Evolutionary conservation across 2,329 filamentous ascomycete genomes (phyloP), one percentile per base, ranked within the genome.

Genomic region (Neurospora sp.): DNA sequence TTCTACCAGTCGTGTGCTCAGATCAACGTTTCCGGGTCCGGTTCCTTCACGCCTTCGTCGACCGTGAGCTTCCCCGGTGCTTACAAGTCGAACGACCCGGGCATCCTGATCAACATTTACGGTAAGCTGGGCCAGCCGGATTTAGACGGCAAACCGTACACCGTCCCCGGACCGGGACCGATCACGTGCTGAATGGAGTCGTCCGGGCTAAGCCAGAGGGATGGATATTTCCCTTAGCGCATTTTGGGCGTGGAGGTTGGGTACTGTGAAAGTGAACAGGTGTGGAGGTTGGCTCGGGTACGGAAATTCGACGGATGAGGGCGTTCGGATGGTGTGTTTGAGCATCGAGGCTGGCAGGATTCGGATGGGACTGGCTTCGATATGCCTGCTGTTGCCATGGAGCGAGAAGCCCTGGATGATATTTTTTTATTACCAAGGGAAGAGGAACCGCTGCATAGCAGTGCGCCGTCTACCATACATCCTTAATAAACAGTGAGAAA

Each of bases 51-150:
- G 17, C 79, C 77, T 1, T 74, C 76, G 33, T 72, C 76, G 70
- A 82, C 82, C 1, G 80, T 85, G 71, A 79, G 75, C 75, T 82
- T 85, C 77, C 83, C 83, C 0, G 81, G 82, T 17, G 82, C 79
- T 0, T 85, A 84, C 76, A 72, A 78, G 73, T 76, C 79, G 66
- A 79, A 74, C 67, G 81, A 84, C 75, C 80, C 83, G 0, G 81
- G 81, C 65, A 84, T 85, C 73, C 72, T 79, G 41, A 77, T 81
- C 77, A 84, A 82, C 75, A 84, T 85, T 74, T 84, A 85, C 72
- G 83, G 82, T 39, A 67, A 74, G 6, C 76, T 73, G 1, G 82
- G 82, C 11, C 73, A 78, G 74, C 80, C 82, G 4, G 82, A 83
- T 75, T 83, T 81, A 43, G 77, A 73, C 57, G 80, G 81, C 52